Base-by-base conservation (phyloP, 257 asterid species). In the Schizonepeta tenuifolia region DNA sequence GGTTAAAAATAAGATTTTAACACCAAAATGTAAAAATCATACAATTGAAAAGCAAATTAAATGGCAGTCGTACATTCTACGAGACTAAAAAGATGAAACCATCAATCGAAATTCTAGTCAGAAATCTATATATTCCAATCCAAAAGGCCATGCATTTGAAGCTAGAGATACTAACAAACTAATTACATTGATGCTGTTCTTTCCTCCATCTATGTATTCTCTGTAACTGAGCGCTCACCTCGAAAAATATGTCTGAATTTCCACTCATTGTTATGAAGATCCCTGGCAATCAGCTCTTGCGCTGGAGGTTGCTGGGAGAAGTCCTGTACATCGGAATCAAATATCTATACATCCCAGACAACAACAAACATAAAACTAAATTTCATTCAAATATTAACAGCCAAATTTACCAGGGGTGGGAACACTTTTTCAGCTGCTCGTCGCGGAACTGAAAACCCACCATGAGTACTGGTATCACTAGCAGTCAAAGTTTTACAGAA, bases 361-460 rank as follows among this genome's bases (percentile, higher is more conserved):
- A 13, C 55, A 38, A 55, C 46, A 31, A 43, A 6, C 20, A 21
- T 7, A 66, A 64, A 73, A 35, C 33, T 18, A 50, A 54, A 40
- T 7, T 24, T 31, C 0, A 35, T 35, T 60, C 15, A 3, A 60
- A 3, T 17, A 18, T 7, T 31, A 47, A 49, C 55, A 50, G 7
- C 67, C 36, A 58, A 55, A 60, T 65, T 73, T 83, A 86, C 96
- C 95, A 88, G 49, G 35, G 90, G 92, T 43, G 96, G 96, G 65
- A 90, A 90, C 61, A 90, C 96, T 88, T 90, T 90, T 61, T 90
- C 96, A 15, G 96, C 96, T 17, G 96, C 89, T 40, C 96, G 95
- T 0, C 96, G 96, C 1, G 96, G 96, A 77, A 90, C 96, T 13
- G 96, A 90, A 78, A 90, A 90, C 57, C 96, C 96, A 43, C 96